Evolutionary conservation across 1,139 yeast species (phyloP), one percentile per base, ranked within the genome.

Genomic region (Yamadazyma jaroonii): DNA sequence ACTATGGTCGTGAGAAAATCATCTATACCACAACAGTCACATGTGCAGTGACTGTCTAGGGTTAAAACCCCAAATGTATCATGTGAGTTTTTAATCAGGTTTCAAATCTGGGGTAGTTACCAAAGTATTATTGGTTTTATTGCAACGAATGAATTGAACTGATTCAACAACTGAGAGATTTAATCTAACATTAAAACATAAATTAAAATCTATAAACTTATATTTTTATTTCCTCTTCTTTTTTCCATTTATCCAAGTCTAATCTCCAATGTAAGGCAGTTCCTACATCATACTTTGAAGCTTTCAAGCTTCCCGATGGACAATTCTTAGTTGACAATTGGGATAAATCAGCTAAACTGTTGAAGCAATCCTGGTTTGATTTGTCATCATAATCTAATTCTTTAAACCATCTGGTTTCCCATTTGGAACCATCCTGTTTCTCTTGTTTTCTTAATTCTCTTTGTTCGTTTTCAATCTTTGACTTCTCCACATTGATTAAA

Each of bases 371-470:
- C 17, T 43, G 40, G 27, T 17, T 10, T 6, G 6, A 12, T 3
- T 52, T 50, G 17, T 55, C 51, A 13, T 33, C 34, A 45, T 76
- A 68, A 53, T 82, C 83, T 23, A 73, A 65, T 43, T 67, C 61
- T 43, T 75, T 75, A 54, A 89, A 89, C 92, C 95, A 89, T 61
- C 92, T 79, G 38, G 80, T 75, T 48, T 76, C 62, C 97, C 96
- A 89, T 37, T 56, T 54, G 20, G 57, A 55, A 29, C 85, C 90
- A 7, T 73, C 60, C 33, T 73, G 85, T 44, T 65, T 64, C 62
- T 90, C 97, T 44, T 69, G 59, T 62, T 79, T 81, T 57, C 97
- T 79, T 61, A 82, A 59, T 34, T 79, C 90, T 53, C 97, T 80
- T 67, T 90, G 96, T 28, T 69, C 75, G 56, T 84, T 84, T 64